Evolutionary conservation across 345 rosid genomes (phyloP).

Genomic region (Clausena lansium): DNA sequence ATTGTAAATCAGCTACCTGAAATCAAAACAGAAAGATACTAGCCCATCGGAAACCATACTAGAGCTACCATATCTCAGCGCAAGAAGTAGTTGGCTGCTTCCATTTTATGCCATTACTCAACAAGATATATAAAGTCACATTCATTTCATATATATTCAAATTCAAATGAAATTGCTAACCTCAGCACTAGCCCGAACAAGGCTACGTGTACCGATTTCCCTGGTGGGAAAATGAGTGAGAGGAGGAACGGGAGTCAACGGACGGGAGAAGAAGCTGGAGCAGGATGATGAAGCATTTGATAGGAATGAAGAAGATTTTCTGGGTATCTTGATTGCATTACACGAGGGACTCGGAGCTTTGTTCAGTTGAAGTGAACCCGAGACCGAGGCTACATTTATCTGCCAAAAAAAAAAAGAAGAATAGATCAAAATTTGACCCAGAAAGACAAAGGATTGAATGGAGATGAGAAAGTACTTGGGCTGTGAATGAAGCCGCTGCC

Average conservation of each 20-base stretch:
- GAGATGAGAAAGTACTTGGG: constrained; percentile 38
- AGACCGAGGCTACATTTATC: constrained; percentile 55
- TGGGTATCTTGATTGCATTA: constrained; percentile 27
- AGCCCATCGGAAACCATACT: background rate
- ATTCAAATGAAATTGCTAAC: constrained; percentile 29
- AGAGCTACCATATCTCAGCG: background rate
- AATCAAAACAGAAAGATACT: background rate
- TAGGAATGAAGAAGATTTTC: constrained; percentile 23
- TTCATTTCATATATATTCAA: background rate
- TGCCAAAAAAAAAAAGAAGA: constrained; percentile 20
- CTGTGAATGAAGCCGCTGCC: constrained; percentile 54
- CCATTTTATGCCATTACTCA: background rate
- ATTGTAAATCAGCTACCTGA: constrained; percentile 56
- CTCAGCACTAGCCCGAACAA: constrained; percentile 67
- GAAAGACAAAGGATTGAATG: background rate
- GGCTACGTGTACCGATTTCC: constrained; percentile 29
- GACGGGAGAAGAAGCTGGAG: constrained; percentile 36
- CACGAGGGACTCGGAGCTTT: constrained; percentile 27
- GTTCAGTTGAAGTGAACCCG: constrained; percentile 35
- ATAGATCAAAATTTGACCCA: background rate
- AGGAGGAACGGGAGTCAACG: constrained; percentile 37
- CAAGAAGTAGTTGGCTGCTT: background rate
- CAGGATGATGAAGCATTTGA: constrained; percentile 33
- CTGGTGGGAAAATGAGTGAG: constrained; percentile 33
- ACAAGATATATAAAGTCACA: background rate